Evolutionary conservation across 75 land plant species (phyloP).

Genomic region (Chamaecyparis obtusa): DNA sequence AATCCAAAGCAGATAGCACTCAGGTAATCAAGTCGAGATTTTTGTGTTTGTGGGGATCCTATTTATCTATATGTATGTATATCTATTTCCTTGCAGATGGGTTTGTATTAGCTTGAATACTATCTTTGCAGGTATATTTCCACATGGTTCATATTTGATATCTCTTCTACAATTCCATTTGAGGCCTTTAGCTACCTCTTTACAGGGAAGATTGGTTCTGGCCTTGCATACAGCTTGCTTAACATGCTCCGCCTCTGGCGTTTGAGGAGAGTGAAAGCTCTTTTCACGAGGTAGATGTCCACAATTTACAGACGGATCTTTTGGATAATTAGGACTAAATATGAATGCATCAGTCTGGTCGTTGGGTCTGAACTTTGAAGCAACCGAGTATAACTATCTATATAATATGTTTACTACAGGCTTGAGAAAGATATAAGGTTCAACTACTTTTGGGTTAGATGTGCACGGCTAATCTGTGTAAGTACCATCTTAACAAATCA

Average conservation of each 20-base stretch:
- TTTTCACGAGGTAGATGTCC: conserved; percentile 59
- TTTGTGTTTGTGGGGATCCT: background rate
- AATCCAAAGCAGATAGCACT: conserved; percentile 55
- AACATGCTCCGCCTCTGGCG: conserved; percentile 74
- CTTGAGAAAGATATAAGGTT: conserved; percentile 79
- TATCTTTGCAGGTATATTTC: conserved; percentile 48
- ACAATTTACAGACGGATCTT: background rate
- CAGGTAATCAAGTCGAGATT: conserved; percentile 29
- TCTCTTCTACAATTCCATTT: conserved; percentile 69
- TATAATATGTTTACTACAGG: conserved; percentile 28
- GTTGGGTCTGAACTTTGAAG: background rate
- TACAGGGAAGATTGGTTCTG: conserved; percentile 34
- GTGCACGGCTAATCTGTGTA: conserved; percentile 49
- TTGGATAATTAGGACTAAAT: background rate
- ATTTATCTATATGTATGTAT: background rate
- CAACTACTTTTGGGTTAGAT: conserved; percentile 71
- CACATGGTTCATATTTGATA: conserved; percentile 73
- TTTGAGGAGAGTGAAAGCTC: conserved; percentile 53
- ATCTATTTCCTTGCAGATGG: background rate
- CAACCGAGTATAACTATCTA: background rate
- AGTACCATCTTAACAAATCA: conserved; percentile 17
- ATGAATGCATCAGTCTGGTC: background rate
- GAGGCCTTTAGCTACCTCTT: conserved; percentile 44
- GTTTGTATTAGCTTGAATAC: background rate
- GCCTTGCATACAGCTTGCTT: conserved; percentile 46